Percentiles rank a stretch among this genome's conserved stretches.
These are phyloP conservation scores for Fusarium aywerte DNA, from an alignment of 2,329 filamentous ascomycete species.

Conservation along the genomic window DNA sequence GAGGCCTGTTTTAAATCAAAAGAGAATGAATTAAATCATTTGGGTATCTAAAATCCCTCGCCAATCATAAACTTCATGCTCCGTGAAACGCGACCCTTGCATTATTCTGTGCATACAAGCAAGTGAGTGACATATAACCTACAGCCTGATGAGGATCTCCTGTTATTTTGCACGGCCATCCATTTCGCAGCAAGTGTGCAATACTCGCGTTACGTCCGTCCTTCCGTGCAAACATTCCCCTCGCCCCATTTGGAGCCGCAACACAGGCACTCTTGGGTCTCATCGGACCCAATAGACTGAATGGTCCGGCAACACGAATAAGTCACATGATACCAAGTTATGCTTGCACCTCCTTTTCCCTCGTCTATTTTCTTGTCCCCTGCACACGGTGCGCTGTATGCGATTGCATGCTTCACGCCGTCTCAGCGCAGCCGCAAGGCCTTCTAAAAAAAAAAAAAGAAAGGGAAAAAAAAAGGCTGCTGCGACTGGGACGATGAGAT, in stretches of 20 bases:
- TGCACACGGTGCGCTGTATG: conserved; percentile 42
- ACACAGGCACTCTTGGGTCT: background rate
- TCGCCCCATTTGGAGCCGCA: conserved; percentile 3
- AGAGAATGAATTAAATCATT: conserved; percentile 18
- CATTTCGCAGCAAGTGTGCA: background rate
- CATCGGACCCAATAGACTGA: background rate
- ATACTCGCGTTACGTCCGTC: conserved; percentile 2
- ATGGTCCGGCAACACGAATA: background rate
- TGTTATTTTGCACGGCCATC: background rate
- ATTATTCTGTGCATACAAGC: background rate
- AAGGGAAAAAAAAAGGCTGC: no score
- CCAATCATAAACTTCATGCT: background rate
- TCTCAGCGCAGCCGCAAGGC: conserved; percentile 37
- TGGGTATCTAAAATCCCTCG: conserved; percentile 11
- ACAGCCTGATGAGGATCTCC: background rate
- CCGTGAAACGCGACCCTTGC: background rate
- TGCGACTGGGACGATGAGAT: conserved; percentile 14
- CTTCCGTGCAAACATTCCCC: conserved; percentile 17
- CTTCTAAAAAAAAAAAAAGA: no score
- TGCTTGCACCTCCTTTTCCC: background rate
- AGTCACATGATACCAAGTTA: background rate
- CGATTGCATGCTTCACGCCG: conserved; percentile 41
- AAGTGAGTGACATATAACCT: background rate
- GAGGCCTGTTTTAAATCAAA: conserved; percentile 14
- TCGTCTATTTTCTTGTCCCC: conserved; percentile 13